These are phyloP conservation scores for Pinus taeda DNA, from an alignment of 75 land plant genomes.

Conservation along the genomic window DNA sequence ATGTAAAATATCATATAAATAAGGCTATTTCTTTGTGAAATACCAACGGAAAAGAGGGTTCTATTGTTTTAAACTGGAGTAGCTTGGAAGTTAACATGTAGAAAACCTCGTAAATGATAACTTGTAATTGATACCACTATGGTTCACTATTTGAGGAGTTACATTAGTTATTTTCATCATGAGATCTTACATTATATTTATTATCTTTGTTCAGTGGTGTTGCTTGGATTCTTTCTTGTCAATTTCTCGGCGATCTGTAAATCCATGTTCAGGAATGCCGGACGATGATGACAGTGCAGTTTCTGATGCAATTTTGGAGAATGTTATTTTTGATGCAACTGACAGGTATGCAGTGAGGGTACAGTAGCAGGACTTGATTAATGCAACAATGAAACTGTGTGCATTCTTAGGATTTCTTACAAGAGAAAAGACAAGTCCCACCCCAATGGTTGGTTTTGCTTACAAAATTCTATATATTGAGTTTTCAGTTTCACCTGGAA, in stretches of 20 bases:
- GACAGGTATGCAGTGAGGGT: constrained; percentile 47
- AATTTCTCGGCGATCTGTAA: constrained; percentile 32
- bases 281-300: constrained; percentile 18
- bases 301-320: constrained; percentile 41
- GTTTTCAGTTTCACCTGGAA: too few species aligned
- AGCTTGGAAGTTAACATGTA: background rate
- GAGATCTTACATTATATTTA: background rate
- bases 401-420: too few species aligned
- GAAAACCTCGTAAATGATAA: background rate
- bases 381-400: too few species aligned
- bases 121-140: background rate
- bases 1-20: background rate
- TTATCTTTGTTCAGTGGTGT: constrained; percentile 62
- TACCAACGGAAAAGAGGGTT: background rate
- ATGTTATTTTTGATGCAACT: constrained; percentile 54
- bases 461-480: too few species aligned
- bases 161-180: background rate
- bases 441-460: too few species aligned
- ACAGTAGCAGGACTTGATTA: background rate
- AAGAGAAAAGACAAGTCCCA: too few species aligned
- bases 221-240: constrained; percentile 76
- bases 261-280: background rate
- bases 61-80: background rate
- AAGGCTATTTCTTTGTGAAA: background rate
- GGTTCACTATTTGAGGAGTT: background rate